Evolutionary conservation across 148 eudicot species (phyloP).

Genomic region (Bassia scoparia): DNA sequence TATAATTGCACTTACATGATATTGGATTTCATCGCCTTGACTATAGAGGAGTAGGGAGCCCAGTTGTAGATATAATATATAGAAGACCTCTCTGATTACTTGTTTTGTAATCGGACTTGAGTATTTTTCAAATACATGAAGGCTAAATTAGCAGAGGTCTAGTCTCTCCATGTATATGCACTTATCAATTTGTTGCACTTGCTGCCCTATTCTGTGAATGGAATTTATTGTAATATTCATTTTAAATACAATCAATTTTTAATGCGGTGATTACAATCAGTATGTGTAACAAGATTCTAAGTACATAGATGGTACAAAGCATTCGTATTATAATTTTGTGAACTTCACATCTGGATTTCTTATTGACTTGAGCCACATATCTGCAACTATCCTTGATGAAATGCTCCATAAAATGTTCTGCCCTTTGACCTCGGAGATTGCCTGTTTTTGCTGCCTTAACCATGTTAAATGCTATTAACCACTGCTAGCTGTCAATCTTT

Average conservation of each 20-base stretch:
- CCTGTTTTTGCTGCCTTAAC: constrained; percentile 57
- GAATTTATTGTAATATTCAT: not conserved
- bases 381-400: constrained; percentile 80
- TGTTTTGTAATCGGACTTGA: no score
- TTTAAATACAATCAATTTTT: no score
- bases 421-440: constrained; percentile 35
- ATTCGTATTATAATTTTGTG: constrained; percentile 34
- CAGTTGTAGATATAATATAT: no score
- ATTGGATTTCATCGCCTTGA: no score
- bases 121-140: no score
- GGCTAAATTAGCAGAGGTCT: not conserved
- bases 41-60: no score
- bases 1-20: no score
- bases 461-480: constrained; percentile 73
- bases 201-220: not conserved
- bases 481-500: constrained; percentile 81
- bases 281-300: not conserved
- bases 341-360: constrained; percentile 88
- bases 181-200: not conserved
- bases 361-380: constrained; percentile 93
- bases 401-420: constrained; percentile 81
- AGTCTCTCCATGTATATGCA: not conserved
- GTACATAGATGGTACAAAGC: constrained; percentile 1
- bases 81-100: no score
- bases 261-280: not conserved